Conservation (phyloP, 116 monocot genomes). For the Zostera marina region DNA sequence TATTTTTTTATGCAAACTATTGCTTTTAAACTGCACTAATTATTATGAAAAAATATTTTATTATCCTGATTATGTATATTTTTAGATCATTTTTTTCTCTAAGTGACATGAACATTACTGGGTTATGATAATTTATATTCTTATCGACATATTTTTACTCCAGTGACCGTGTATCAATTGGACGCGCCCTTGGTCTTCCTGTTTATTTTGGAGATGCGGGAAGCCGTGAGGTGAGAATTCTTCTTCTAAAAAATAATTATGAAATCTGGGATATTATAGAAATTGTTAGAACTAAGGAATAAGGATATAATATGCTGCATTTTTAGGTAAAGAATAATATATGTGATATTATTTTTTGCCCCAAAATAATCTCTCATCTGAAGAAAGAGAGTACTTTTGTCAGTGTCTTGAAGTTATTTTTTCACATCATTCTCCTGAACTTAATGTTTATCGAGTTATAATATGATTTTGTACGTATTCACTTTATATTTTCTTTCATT, state of each 20-base stretch:
- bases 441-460: no score
- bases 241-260: not conserved
- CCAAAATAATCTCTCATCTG: no score
- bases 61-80: not conserved
- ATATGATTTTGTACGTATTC: not conserved
- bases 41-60: no score
- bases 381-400: no score
- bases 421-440: no score
- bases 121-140: not conserved
- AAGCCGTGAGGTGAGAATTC: conserved; percentile 69
- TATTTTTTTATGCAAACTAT: no score
- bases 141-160: conserved; percentile 3
- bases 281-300: not conserved
- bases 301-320: not conserved
- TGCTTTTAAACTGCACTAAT: not conserved
- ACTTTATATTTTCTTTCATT: not conserved
- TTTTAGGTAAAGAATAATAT: not conserved
- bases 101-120: not conserved
- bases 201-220: conserved; percentile 99
- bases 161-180: conserved; percentile 88
- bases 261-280: not conserved
- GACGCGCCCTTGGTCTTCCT: conserved; percentile 87
- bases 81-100: not conserved
- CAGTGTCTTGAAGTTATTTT: no score
- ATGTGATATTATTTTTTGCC: no score